Base-by-base conservation (phyloP, 768 basidiomycete genomes). In the Leccinum sublutescens region DNA sequence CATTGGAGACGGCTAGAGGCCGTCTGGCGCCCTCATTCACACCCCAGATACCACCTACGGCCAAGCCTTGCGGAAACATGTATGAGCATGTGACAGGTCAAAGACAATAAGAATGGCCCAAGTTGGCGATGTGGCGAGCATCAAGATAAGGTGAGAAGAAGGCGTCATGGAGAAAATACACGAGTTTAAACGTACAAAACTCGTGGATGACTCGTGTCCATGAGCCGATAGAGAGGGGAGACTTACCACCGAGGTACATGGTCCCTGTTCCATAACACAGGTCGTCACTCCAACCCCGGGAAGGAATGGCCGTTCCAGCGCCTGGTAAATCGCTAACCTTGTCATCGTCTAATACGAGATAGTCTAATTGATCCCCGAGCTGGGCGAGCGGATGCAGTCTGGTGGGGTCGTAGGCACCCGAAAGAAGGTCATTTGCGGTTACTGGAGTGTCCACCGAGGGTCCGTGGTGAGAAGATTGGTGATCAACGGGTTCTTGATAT, bases 241-340 rank as follows among this genome's bases (percentile, higher is more conserved):
- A 87, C 93, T 72, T 72, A 98, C 96, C 96, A 75, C 91, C 84
- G 58, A 99, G 87, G 86, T 99, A 99, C 80, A 95, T 97, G 65
- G 95, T 95, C 63, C 97, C 97, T 68, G 95, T 98, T 71, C 97
- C 97, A 78, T 98, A 98, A 84, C 95, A 98, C 60, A 99, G 78
- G 79, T 99, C 97, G 80, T 99, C 97, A 78, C 93, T 92, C 95
- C 94, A 98, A 63, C 97, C 95, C 79, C 97, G 82, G 73, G 89
- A 91, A 66, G 95, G 95, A 64, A 99, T 85, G 59, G 95, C 95
- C 60, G 91, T 94, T 67, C 82, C 84, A 67, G 91, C 86, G 53
- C 97, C 97, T 71, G 93, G 93, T 61, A 97, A 79, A 56, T 93
- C 86, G 74, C 77, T 93, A 67, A 88, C 87, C 80, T 98, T 96